These are phyloP conservation scores for Rosellinia necatrix DNA, from an alignment of 2,329 filamentous ascomycete genomes.

Conservation along the genomic window DNA sequence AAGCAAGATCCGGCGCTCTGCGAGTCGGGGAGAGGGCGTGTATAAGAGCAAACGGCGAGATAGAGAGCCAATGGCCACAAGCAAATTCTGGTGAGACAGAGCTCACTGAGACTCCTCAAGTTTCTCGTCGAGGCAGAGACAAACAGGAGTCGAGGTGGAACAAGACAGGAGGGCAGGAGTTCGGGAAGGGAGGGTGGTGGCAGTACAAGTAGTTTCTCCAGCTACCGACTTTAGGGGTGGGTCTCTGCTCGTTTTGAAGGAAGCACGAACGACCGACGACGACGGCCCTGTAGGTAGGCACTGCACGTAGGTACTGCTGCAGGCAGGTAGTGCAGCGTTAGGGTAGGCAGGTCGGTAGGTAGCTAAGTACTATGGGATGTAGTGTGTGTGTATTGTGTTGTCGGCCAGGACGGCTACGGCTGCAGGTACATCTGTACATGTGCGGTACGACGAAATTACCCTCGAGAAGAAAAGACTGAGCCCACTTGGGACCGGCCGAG, in stretches of 20 bases:
- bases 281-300: constrained; percentile 20
- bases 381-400: constrained; percentile 20
- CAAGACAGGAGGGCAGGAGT: constrained; percentile 42
- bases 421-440: constrained; percentile 41
- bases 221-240: constrained; percentile 27
- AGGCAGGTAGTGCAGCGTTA: no score
- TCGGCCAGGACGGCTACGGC: constrained; percentile 36
- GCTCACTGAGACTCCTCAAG: constrained; percentile 39
- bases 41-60: constrained; percentile 38
- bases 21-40: constrained; percentile 30
- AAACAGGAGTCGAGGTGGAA: constrained; percentile 41
- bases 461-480: constrained; percentile 31
- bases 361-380: constrained; percentile 24
- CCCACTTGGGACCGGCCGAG: constrained; percentile 38
- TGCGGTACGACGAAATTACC: constrained; percentile 31
- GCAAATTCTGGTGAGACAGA: constrained; percentile 41
- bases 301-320: no score
- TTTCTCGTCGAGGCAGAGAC: constrained; percentile 41
- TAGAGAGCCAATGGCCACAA: constrained; percentile 31
- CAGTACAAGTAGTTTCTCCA: constrained; percentile 37
- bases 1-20: constrained; percentile 20
- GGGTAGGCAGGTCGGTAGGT: no score
- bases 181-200: constrained; percentile 42
- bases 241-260: constrained; percentile 27
- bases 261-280: constrained; percentile 36